Conservation (phyloP, 805 yeast species). For the Metschnikowia cubensis region DNA sequence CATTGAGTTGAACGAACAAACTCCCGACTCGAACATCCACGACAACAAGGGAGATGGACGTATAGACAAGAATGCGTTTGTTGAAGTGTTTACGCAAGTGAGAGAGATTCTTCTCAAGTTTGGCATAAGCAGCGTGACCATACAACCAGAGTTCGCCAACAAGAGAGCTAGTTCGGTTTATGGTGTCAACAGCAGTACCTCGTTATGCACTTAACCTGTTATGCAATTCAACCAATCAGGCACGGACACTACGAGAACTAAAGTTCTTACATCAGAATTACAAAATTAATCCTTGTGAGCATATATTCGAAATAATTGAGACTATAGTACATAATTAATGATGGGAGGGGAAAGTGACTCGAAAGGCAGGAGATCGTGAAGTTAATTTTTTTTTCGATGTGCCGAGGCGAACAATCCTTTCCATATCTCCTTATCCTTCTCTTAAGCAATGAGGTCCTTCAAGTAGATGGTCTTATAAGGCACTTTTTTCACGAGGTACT, state of each 20-base stretch:
- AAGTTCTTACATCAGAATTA: neutral
- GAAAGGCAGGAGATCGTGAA: neutral
- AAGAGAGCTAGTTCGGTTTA: constrained; percentile 18
- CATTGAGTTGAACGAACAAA: constrained; percentile 51
- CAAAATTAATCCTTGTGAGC: neutral
- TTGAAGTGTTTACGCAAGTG: constrained; percentile 68
- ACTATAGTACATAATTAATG: constrained; percentile 3
- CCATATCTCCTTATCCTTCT: neutral
- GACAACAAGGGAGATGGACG: constrained; percentile 50
- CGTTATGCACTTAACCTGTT: constrained; percentile 8
- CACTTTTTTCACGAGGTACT: constrained; percentile 24
- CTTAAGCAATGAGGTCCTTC: constrained; percentile 13
- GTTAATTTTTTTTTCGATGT: constrained; percentile 6
- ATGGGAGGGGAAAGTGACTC: neutral
- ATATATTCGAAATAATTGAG: neutral
- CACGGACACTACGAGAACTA: neutral
- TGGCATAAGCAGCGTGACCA: constrained; percentile 90
- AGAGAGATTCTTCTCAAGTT: constrained; percentile 74
- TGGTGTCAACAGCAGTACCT: constrained; percentile 27
- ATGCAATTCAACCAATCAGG: neutral
- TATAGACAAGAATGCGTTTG: constrained; percentile 42
- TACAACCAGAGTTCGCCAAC: constrained; percentile 82
- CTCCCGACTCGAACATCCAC: constrained; percentile 24
- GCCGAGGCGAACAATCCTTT: constrained; percentile 10
- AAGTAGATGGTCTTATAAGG: constrained; percentile 22